Percentiles rank a stretch among this genome's conserved stretches.
Conservation (phyloP, 257 asterid genomes). For the Fraxinus excelsior region DNA sequence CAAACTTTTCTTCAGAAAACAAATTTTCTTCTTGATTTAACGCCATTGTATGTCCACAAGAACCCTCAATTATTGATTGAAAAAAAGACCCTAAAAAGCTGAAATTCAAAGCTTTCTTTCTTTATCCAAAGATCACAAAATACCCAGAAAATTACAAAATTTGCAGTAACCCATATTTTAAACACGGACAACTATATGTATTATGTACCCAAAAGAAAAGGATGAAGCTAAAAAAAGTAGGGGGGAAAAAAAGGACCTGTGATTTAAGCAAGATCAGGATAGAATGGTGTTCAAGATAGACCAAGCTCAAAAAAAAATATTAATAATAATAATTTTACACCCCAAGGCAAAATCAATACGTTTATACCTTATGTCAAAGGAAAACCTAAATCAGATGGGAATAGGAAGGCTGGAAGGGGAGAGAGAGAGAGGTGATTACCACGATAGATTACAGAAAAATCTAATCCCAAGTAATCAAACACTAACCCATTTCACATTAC, state of each 20-base stretch:
- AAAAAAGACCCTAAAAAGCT: conserved; percentile 8
- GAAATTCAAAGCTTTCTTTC: conserved; percentile 12
- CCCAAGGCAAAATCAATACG: too few relatives aligned
- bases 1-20: conserved; percentile 30
- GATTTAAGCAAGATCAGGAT: not conserved
- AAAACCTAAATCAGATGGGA: conserved; percentile 21
- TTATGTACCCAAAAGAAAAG: not conserved
- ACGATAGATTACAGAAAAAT: conserved; percentile 3
- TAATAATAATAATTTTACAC: too few relatives aligned
- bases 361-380: not conserved
- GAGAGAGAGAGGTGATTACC: not conserved
- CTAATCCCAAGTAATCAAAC: conserved; percentile 17
- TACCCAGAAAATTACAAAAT: not conserved
- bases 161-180: conserved; percentile 15
- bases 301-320: too few relatives aligned
- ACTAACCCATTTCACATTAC: conserved; percentile 23
- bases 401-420: conserved; percentile 12
- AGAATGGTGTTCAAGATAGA: too few relatives aligned
- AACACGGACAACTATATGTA: not conserved
- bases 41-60: conserved; percentile 37
- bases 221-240: conserved; percentile 4
- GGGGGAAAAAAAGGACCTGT: not conserved
- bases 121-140: not conserved
- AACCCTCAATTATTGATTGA: not conserved
- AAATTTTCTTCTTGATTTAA: conserved; percentile 37